Conservation (phyloP, 345 rosid species). For the Carallia pectinifolia region DNA sequence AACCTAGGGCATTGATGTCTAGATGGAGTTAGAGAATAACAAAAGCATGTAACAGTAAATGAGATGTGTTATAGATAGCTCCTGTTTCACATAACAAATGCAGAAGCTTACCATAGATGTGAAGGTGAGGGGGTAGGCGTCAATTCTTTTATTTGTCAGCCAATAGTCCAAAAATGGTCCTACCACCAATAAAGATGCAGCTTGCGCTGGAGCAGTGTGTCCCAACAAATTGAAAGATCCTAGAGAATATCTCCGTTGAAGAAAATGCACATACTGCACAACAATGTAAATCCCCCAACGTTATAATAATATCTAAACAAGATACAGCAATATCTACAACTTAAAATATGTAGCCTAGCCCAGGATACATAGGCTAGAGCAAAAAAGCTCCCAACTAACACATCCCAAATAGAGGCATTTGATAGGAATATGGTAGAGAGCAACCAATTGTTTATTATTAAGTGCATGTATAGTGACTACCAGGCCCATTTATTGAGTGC, state of each 20-base stretch:
- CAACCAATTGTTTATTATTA: no score
- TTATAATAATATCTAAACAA: slow-evolving; percentile 5
- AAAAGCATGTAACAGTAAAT: neutral
- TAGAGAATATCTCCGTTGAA: slow-evolving; percentile 80
- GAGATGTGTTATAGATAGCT: neutral
- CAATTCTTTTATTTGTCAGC: slow-evolving; percentile 76
- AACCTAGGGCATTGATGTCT: neutral
- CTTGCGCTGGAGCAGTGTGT: slow-evolving; percentile 97
- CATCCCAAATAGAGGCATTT: no score
- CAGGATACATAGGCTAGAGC: no score
- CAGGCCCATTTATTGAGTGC: no score
- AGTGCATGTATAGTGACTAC: no score
- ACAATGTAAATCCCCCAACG: slow-evolving; percentile 6
- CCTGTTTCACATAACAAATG: no score
- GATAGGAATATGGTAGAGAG: no score
- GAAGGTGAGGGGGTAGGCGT: slow-evolving; percentile 56
- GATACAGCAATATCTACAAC: neutral
- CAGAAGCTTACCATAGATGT: slow-evolving; percentile 57
- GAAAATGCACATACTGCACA: slow-evolving; percentile 89
- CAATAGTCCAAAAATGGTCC: slow-evolving; percentile 93
- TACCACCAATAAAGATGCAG: slow-evolving; percentile 67
- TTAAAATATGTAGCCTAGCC: no score
- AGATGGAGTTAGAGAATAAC: neutral
- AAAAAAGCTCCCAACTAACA: no score
- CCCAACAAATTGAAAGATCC: slow-evolving; percentile 92